These are phyloP conservation scores for Tillandsia fasciculata DNA, from an alignment of 176 grass and related monocot species.

Conservation along the genomic window DNA sequence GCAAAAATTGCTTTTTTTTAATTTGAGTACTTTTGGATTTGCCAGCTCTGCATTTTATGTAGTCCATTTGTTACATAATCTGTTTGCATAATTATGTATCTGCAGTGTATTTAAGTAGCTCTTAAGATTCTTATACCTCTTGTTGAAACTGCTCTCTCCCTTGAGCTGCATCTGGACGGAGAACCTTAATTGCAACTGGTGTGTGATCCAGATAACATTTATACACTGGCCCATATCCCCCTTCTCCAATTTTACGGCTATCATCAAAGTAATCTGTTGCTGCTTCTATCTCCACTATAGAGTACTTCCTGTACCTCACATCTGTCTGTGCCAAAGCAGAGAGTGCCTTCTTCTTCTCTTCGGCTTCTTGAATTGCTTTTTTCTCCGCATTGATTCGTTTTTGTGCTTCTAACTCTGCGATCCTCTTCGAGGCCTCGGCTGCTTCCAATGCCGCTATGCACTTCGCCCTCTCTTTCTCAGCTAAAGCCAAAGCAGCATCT, in stretches of 20 bases:
- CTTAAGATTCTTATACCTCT: conserved; percentile 13
- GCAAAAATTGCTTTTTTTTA: conserved; percentile 13
- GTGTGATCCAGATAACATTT: conserved; percentile 39
- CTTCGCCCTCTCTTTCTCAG: conserved; percentile 26
- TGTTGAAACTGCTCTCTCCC: conserved; percentile 36
- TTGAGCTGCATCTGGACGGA: conserved; percentile 29
- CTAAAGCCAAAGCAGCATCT: conserved; percentile 28
- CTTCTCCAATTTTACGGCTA: conserved; percentile 33
- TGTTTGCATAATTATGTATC: no score
- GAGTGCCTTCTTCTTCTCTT: conserved; percentile 22
- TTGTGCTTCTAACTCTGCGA: conserved; percentile 26
- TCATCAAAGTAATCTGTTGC: conserved; percentile 22
- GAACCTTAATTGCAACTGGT: conserved; percentile 36
- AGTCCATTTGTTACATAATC: no score
- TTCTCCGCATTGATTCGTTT: conserved; percentile 25
- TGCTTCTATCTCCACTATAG: conserved; percentile 31
- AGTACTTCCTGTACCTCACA: conserved; percentile 34
- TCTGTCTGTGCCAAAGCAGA: background rate
- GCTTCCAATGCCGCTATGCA: conserved; percentile 29
- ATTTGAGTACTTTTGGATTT: background rate
- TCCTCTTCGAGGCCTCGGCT: conserved; percentile 25
- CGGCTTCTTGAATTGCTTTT: conserved; percentile 14
- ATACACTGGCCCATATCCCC: conserved; percentile 36
- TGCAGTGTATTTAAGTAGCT: no score
- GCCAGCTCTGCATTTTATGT: no score